Evolutionary conservation across 441 rosid species (phyloP), one percentile per base, ranked within the genome.

Genomic region (Mallotus repandus): DNA sequence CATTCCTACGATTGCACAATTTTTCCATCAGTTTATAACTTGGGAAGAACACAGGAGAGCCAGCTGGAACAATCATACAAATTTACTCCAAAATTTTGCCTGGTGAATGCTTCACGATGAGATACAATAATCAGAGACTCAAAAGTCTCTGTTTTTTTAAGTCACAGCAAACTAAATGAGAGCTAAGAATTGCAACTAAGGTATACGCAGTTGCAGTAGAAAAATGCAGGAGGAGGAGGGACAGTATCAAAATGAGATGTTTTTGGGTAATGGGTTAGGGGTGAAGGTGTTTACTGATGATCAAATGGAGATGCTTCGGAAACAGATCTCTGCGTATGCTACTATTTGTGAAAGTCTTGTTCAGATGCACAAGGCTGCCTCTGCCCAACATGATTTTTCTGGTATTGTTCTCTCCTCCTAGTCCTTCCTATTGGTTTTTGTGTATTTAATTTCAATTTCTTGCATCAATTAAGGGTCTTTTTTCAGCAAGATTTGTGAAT

Each of bases 1-100:
- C 86, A 50, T 72, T 94, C 99, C 99, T 93, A 70, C 98, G 95
- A 45, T 72, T 85, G 81, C 89, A 83, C 67, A 96, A 84, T 80
- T 92, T 96, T 77, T 92, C 98, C 98, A 96, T 90, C 84, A 96
- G 81, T 80, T 91, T 96, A 87, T 93, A 96, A 86, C 99, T 96
- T 63, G 98, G 99, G 81, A 96, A 96, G 88, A 93, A 96, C 57
- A 93, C 87, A 55, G 93, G 98, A 73, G 91, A 78, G 63, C 99
- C 99, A 66, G 91, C 97, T 1, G 98, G 97, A 85, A 89, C 96
- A 81, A 88, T 72, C 78, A 80, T 85, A 88, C 88, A 90, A 65
- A 93, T 88, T 80, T 87, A 93, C 85, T 96, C 96, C 80, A 96
- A 79, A 21, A 98, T 85, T 81, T 88, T 86, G 65, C 99, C 99